Conservation (phyloP, 371 early-diverging fungal genomes). For the Mucor plumbeus region DNA sequence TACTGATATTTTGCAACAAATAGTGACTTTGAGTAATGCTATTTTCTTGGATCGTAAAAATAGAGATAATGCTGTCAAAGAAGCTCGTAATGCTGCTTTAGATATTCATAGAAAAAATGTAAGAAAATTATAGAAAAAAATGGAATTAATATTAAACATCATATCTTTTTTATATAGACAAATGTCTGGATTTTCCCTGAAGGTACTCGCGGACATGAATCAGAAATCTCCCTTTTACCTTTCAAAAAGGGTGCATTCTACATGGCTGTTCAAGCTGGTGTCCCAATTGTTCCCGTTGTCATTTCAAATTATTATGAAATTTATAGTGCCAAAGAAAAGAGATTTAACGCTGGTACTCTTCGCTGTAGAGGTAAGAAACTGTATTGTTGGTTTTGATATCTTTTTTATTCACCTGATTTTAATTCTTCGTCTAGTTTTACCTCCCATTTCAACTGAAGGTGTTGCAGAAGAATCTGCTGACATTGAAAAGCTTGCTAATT, state of each 20-base stretch:
- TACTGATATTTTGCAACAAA: constrained; percentile 4
- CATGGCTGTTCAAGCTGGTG: constrained; percentile 85
- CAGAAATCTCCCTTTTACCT: constrained; percentile 76
- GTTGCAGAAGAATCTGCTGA: constrained; percentile 67
- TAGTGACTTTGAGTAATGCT: constrained; percentile 78
- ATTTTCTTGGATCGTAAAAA: constrained; percentile 92
- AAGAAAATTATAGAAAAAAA: constrained; percentile 11
- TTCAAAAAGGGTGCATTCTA: constrained; percentile 96
- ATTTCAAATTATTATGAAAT: constrained; percentile 77
- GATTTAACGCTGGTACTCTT: constrained; percentile 74
- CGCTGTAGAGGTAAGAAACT: constrained; percentile 66
- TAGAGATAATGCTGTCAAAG: constrained; percentile 76
- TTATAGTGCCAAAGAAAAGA: constrained; percentile 65
- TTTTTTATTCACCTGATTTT: neutral
- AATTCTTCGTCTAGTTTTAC: constrained; percentile 57
- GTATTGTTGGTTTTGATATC: neutral
- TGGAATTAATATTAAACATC: neutral
- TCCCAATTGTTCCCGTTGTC: constrained; percentile 93
- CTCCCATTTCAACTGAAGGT: constrained; percentile 75
- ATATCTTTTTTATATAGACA: constrained; percentile 42
- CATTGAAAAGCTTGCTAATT: constrained; percentile 69
- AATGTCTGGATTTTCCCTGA: constrained; percentile 93
- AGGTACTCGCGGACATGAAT: constrained; percentile 87
- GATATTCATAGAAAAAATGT: constrained; percentile 80
- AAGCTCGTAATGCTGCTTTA: constrained; percentile 77